phyloP scores from a whole-genome alignment of 2,329 filamentous ascomycete species.

The Fusarium sterilihyphosum region DNA sequence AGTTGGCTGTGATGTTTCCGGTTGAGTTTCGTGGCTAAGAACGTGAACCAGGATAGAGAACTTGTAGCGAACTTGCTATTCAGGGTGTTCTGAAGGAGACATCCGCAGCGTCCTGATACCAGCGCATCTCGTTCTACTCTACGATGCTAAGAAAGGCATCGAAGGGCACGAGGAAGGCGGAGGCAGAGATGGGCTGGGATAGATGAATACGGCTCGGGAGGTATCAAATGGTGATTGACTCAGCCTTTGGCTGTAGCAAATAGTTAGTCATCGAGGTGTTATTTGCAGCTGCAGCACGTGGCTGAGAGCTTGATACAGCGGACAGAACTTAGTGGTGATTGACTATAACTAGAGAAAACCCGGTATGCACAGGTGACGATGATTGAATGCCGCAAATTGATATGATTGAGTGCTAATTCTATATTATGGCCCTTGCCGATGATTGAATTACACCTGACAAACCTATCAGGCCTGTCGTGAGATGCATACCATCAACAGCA shows the following conservation, averaged over 20 bases:
- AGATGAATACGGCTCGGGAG: accelerated
- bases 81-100: accelerated
- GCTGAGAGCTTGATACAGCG: too few species aligned
- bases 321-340: not conserved
- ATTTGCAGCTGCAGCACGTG: too few species aligned
- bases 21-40: not conserved
- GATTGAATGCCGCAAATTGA: not conserved
- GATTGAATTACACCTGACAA: not conserved
- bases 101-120: accelerated
- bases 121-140: too few species aligned
- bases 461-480: not conserved
- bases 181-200: not conserved
- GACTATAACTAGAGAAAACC: too few species aligned
- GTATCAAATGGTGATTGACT: too few species aligned
- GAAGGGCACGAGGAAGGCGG: not conserved
- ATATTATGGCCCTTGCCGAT: not conserved
- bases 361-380: accelerated
- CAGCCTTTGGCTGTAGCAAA: too few species aligned
- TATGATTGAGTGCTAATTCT: slow-evolving; percentile 4
- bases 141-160: not conserved
- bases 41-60: not conserved
- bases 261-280: too few species aligned
- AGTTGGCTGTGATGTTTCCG: not conserved
- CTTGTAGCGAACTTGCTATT: not conserved
- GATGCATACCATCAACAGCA: not conserved